phyloP scores from a whole-genome alignment of 208 protist species.

The Trypanosomatidae sp. region DNA sequence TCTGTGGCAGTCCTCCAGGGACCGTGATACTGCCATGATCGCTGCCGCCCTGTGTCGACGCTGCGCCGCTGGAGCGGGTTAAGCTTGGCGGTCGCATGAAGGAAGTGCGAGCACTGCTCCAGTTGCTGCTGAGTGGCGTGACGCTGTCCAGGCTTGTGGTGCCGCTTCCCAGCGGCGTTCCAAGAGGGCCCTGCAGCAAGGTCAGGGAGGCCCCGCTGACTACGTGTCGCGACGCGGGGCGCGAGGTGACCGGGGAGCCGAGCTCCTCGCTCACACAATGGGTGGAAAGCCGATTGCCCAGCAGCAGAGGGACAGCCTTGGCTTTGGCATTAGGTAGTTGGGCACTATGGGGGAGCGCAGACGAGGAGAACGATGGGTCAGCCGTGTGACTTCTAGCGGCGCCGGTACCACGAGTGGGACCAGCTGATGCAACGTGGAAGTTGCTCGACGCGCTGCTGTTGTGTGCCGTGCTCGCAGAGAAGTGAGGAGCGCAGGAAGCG shows the following conservation, averaged over 20 bases:
- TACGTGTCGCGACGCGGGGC: not conserved
- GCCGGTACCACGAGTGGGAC: not conserved
- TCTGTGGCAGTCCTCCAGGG: not conserved
- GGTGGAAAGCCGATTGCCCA: constrained; percentile 12
- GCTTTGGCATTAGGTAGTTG: not conserved
- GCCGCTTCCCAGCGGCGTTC: constrained; percentile 13
- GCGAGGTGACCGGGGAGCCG: constrained; percentile 6
- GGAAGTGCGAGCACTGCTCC: constrained; percentile 20
- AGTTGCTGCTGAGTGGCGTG: constrained; percentile 21
- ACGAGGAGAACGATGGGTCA: not conserved
- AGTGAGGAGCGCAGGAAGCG: constrained; percentile 8
- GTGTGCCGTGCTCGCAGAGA: not conserved
- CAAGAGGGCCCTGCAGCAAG: constrained; percentile 6
- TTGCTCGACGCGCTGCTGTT: constrained; percentile 24
- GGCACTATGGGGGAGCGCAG: not conserved
- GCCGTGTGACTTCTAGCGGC: not conserved
- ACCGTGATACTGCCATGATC: not conserved
- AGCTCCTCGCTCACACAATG: constrained; percentile 1
- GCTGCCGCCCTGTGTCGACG: not conserved
- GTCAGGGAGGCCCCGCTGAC: not conserved
- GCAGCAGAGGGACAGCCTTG: constrained; percentile 12
- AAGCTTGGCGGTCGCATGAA: constrained; percentile 18
- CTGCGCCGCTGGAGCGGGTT: not conserved
- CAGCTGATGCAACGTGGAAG: constrained; percentile 7
- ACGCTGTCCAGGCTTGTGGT: constrained; percentile 16